Evolutionary conservation across 192 early-diverging fungal species (phyloP), one percentile per base, ranked within the genome.

Genomic region (Spinellus fusiger): DNA sequence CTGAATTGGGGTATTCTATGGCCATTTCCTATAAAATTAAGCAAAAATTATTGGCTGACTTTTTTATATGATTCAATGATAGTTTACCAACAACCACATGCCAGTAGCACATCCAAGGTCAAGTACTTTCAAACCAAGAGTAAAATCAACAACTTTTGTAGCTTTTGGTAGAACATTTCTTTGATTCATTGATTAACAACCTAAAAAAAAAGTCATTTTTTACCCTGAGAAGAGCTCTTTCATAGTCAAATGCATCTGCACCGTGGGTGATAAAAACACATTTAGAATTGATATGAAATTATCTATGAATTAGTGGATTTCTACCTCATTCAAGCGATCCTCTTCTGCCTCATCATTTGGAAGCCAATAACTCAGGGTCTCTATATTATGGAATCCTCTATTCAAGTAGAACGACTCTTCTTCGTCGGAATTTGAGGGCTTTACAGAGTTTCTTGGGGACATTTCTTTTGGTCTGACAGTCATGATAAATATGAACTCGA

Each of bases 91-190:
- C 13, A 63, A 20, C 61, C 56, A 66, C 10, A 52, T 60, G 33
- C 59, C 66, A 37, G 66, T 58, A 28, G 58, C 66, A 40, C 59
- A 69, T 7, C 68, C 68, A 52, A 64, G 44, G 48, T 69, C 68
- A 9, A 64, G 34, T 15, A 69, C 62, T 16, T 62, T 55, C 16
- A 51, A 33, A n/a, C 32, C 54, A n/a, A 52, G 38, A 5, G 49
- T 48, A 9, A 62, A 63, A 2, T 38, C 10, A 16, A 46, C 38
- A 12, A 32, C 35, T 46, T 52, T 22, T 8, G 49, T 16, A 0
- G 29, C 31, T 16, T 53, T 32, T 16, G 22, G 16, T 49, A 58
- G 44, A 52, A 66, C 18, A 34, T 66, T 54, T 32, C 65, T 66
- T 51, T 26, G 8, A 8, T 46, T 12, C 5, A 2, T 25, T 35